Base-by-base conservation (phyloP, 1,139 yeast species). In the Dujonia santamariae region DNA sequence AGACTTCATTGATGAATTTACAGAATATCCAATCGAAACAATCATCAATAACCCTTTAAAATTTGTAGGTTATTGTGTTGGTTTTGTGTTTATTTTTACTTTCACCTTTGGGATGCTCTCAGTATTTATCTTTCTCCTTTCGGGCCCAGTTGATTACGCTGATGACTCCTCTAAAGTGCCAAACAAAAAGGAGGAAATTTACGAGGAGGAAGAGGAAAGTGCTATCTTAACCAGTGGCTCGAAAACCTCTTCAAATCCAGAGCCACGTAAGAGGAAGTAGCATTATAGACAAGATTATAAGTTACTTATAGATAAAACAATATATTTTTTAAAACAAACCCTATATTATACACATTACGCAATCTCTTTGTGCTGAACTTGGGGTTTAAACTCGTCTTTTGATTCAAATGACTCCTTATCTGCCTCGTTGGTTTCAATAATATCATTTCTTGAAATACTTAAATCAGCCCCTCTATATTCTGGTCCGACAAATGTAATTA, bases 401-500 rank as follows among this genome's bases (percentile, higher is more conserved):
- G 43, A 38, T 19, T 46, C 49, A n/a, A 39, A 40, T 14, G 40
- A 40, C 12, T 33, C 30, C 25, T 41, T 41, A 26, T 37, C 34
- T 11, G 44, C 43, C 17, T 44, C 48, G 25, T 40, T 47, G 25
- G 42, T 23, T 18, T 42, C 44, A 4, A 44, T 38, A n/a, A 42
- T 36, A 20, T 49, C 53, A 39, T 54, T 56, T 41, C 59, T 46
- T 37, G 51, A 54, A 34, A 51, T 42, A 19, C 32, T 36, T 32
- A 35, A 35, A 8, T 22, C 18, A 18, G 66, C 68, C 31, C 55
- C 57, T 55, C 78, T 75, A 50, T 75, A 73, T 58, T 86, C 95
- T 9, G 95, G 95, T 3, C 95, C 95, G 21, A 85, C 37, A 38
- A 85, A 61, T 2, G 79, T 63, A 30, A 82, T 63, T 5, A 83